A percentile compares a stretch with the other conserved stretches of the same genome.
These are phyloP conservation scores for Cenchrus purpureus DNA, from an alignment of 176 grass and related monocot genomes.

Conservation along the genomic window DNA sequence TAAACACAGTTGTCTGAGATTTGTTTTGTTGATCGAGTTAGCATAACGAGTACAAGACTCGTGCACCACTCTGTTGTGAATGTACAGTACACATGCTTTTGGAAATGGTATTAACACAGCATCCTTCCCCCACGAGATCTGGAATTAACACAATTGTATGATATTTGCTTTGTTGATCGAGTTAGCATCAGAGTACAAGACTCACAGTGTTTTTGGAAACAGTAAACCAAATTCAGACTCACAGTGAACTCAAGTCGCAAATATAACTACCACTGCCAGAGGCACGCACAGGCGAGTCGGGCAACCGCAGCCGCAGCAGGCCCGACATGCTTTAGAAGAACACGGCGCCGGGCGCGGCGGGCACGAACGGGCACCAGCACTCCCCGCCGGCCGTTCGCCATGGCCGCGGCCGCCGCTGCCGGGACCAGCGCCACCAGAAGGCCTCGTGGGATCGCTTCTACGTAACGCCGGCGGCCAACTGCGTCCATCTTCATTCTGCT, in stretches of 20 bases:
- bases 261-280: background rate
- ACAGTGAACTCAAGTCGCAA: background rate
- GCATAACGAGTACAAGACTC: too few relatives aligned
- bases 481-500: background rate
- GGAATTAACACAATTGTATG: too few relatives aligned
- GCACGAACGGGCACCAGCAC: background rate
- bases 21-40: too few relatives aligned
- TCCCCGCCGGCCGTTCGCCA: background rate
- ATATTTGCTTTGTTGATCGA: too few relatives aligned
- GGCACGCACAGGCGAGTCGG: background rate
- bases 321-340: background rate
- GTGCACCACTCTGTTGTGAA: background rate
- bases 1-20: too few relatives aligned
- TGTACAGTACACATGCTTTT: too few relatives aligned
- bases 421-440: background rate
- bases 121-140: too few relatives aligned
- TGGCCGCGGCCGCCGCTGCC: background rate
- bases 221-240: too few relatives aligned
- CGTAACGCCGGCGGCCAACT: slow-evolving; percentile 1
- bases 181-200: too few relatives aligned
- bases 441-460: slow-evolving; percentile 19
- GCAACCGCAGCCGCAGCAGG: background rate
- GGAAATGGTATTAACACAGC: too few relatives aligned
- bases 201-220: too few relatives aligned
- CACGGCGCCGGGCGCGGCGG: background rate